Base-by-base conservation (phyloP, 257 asterid genomes). In the Ophiorrhiza pumila region DNA sequence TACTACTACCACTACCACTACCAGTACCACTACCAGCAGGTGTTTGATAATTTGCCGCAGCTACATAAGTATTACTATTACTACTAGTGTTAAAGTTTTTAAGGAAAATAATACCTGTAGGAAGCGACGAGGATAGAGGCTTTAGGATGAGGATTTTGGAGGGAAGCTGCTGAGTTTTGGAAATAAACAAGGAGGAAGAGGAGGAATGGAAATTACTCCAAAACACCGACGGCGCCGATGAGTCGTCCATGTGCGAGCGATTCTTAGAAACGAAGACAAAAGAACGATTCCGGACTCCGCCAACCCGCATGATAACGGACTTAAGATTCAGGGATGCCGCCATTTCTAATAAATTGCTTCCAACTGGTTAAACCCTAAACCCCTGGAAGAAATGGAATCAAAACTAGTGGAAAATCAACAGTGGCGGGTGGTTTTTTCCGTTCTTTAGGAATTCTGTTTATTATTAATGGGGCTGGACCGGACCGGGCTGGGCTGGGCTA, bases 131-230 rank as follows among this genome's bases (percentile, higher is more conserved):
- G 67, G 71, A 9, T n/a, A 70, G 63, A 47, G 81, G 78, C 43
- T 23, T 74, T 71, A 68, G 78, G 74, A 69, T 59, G 65, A 79
- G 83, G 80, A 82, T 37, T 89, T 72, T 82, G 56, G 81, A 7
- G 15, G 46, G 35, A 18, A 35, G 52, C 11, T 6, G 78, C 29
- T n/a, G n/a, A n/a, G n/a, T n/a, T n/a, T 62, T 57, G 60, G 82
- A 79, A 61, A 77, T 41, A 77, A 75, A 80, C 56, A 46, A 68
- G 63, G 45, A 47, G 12, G 78, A 55, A 10, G 78, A 74, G 49
- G 47, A n/a, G n/a, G n/a, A n/a, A n/a, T n/a, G n/a, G n/a, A n/a
- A 37, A 25, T 47, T 31, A 0, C 52, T n/a, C 32, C 62, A 73
- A 69, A 85, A 82, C 49, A 82, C 85, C 84, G 71, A 56, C 63